Evolutionary conservation across 768 basidiomycete species (phyloP), one percentile per base, ranked within the genome.

Genomic region (Hericium erinaceus): DNA sequence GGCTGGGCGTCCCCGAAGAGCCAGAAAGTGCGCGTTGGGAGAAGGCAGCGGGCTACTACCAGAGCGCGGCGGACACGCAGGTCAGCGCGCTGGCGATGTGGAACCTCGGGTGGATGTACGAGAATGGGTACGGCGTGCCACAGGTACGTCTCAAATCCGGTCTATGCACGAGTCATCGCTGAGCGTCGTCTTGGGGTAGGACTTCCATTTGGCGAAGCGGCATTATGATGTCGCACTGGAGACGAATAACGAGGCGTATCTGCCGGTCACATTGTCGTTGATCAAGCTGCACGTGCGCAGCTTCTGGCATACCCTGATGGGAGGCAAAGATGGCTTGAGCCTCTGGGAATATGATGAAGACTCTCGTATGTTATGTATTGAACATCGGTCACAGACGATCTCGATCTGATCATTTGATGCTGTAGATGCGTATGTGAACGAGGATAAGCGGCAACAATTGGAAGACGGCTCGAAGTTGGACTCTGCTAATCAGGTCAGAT

Each of bases 51-150:
- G 83, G 86, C 26, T 98, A 91, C 67, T 99, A 99, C 66, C 93
- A 91, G 67, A 88, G 90, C 33, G 97, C 97, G 3, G 92, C 91
- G 2, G 92, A 94, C 61, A 95, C 92, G 2, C 91, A 95, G 60
- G 64, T 88, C 64, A 97, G 93, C 64, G 93, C 97, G 1, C 76
- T 98, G 61, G 94, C 97, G 1, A 92, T 97, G 85, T 98, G 93
- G 93, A 97, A 98, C 66, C 73, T 98, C 11, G 97, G 95, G 1
- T 98, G 92, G 91, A 98, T 98, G 97, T 98, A 98, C 69, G 95
- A 98, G 73, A 92, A 93, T 64, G 97, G 97, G 0, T 69, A 90
- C 20, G 97, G 97, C 2, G 91, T 98, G 0, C 83, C 89, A 24
- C 87, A 89, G 78, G 92, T 90, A 60, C 61, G 74, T 60, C 50